Evolutionary conservation across 2,329 filamentous ascomycete species (phyloP).

Genomic region (Trichoderma cornu-damae): DNA sequence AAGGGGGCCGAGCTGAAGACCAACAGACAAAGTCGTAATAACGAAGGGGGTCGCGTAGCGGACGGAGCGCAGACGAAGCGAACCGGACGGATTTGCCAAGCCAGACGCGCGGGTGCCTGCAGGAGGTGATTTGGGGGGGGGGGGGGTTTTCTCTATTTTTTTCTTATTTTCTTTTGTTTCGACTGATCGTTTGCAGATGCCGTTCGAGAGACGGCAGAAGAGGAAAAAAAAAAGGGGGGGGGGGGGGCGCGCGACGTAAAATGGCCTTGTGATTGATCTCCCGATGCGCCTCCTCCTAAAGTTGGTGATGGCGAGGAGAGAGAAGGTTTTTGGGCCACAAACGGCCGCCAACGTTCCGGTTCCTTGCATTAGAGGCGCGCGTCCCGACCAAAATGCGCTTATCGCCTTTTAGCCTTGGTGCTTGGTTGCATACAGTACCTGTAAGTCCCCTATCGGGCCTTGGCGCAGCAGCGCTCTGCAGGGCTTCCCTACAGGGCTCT

Average conservation of each 20-base stretch:
- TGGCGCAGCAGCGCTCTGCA: slow-evolving; percentile 7
- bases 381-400: background rate
- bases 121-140: background rate
- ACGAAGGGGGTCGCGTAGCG: slow-evolving; percentile 4
- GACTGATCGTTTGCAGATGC: background rate
- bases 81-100: background rate
- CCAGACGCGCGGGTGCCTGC: background rate
- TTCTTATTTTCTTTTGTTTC: background rate
- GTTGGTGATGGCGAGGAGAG: background rate
- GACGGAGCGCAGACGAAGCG: slow-evolving; percentile 7
- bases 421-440: no score
- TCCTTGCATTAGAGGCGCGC: slow-evolving; percentile 6
- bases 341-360: slow-evolving; percentile 12
- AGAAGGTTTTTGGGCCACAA: background rate
- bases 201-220: background rate
- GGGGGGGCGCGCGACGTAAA: background rate
- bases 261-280: background rate
- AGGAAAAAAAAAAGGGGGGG: no score
- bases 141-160: no score
- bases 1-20: slow-evolving; percentile 10
- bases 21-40: slow-evolving; percentile 4
- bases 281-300: background rate
- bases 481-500: slow-evolving; percentile 10
- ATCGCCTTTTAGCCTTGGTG: background rate
- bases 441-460: background rate